A percentile compares a stretch with the other conserved stretches of the same genome.
These are phyloP conservation scores for Albugo laibachii DNA, from an alignment of 352 stramenopile genomes.

Conservation along the genomic window DNA sequence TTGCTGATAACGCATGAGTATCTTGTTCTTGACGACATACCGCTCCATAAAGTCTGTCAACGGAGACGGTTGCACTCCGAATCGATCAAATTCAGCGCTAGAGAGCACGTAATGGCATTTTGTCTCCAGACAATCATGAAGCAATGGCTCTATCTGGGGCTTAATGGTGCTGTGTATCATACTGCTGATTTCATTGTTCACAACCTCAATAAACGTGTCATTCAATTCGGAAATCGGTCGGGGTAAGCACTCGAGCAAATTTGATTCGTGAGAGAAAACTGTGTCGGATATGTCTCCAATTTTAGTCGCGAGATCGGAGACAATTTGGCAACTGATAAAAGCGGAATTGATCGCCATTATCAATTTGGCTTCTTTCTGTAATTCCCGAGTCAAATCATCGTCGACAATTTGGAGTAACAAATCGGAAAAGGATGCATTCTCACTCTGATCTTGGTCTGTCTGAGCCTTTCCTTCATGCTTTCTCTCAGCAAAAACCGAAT, in stretches of 20 bases:
- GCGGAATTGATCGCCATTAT: slow-evolving; percentile 80
- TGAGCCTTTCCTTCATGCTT: slow-evolving; percentile 5
- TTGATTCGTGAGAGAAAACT: slow-evolving; percentile 26
- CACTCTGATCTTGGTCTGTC: neutral
- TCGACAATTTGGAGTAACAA: slow-evolving; percentile 61
- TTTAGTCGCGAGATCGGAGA: slow-evolving; percentile 31
- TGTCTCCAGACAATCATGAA: neutral
- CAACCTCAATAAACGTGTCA: slow-evolving; percentile 46
- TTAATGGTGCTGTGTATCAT: slow-evolving; percentile 8
- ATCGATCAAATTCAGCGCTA: slow-evolving; percentile 15
- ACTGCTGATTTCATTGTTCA: slow-evolving; percentile 47
- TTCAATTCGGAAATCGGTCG: slow-evolving; percentile 49
- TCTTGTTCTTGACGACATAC: slow-evolving; percentile 44
- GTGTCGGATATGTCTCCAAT: slow-evolving; percentile 25
- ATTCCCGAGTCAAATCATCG: slow-evolving; percentile 34
- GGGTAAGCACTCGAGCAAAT: slow-evolving; percentile 50
- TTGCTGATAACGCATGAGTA: slow-evolving; percentile 35
- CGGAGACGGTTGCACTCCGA: slow-evolving; percentile 57
- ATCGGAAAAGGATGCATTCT: slow-evolving; percentile 54
- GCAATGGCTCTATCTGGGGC: slow-evolving; percentile 1
- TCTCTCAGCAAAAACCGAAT: neutral
- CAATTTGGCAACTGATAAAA: slow-evolving; percentile 59
- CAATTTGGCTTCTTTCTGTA: slow-evolving; percentile 52
- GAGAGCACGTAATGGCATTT: neutral
- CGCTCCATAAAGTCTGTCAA: slow-evolving; percentile 39